Conservation (phyloP, 768 basidiomycete genomes). For the Serendipita indica region DNA sequence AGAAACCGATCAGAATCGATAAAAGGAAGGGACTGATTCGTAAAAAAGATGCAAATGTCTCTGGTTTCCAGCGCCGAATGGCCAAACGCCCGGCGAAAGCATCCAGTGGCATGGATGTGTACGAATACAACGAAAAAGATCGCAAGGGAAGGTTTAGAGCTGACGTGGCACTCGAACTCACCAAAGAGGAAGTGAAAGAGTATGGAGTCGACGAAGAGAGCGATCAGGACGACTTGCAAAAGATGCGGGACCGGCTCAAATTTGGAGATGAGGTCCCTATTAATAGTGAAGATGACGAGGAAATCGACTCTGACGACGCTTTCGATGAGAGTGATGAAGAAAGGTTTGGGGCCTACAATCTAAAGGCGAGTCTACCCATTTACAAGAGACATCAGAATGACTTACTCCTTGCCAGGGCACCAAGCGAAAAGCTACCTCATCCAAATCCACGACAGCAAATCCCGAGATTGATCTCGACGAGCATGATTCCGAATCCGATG, state of each 20-base stretch:
- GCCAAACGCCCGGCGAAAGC: neutral
- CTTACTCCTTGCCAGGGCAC: neutral
- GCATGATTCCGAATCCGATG: slow-evolving; percentile 28
- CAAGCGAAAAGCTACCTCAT: neutral
- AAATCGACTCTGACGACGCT: slow-evolving; percentile 71
- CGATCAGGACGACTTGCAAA: slow-evolving; percentile 29
- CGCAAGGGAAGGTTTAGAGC: slow-evolving; percentile 33
- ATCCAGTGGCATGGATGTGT: slow-evolving; percentile 34
- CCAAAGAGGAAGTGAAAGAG: slow-evolving; percentile 35
- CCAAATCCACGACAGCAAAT: slow-evolving; percentile 17
- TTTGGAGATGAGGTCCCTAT: slow-evolving; percentile 28
- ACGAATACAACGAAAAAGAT: slow-evolving; percentile 41
- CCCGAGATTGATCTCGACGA: slow-evolving; percentile 56
- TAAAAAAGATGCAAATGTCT: neutral
- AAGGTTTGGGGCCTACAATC: slow-evolving; percentile 48
- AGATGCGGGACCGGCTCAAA: slow-evolving; percentile 13
- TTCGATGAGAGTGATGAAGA: slow-evolving; percentile 75
- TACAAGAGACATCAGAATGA: slow-evolving; percentile 13
- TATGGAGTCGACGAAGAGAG: slow-evolving; percentile 23
- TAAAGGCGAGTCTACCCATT: slow-evolving; percentile 23
- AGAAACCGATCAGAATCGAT: neutral
- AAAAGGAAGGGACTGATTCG: neutral
- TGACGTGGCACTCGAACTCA: slow-evolving; percentile 39
- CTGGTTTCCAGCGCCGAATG: neutral
- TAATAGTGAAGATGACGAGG: slow-evolving; percentile 60